These are phyloP conservation scores for Clohesyomyces aquaticus DNA, from an alignment of 495 filamentous ascomycete genomes.

Conservation along the genomic window DNA sequence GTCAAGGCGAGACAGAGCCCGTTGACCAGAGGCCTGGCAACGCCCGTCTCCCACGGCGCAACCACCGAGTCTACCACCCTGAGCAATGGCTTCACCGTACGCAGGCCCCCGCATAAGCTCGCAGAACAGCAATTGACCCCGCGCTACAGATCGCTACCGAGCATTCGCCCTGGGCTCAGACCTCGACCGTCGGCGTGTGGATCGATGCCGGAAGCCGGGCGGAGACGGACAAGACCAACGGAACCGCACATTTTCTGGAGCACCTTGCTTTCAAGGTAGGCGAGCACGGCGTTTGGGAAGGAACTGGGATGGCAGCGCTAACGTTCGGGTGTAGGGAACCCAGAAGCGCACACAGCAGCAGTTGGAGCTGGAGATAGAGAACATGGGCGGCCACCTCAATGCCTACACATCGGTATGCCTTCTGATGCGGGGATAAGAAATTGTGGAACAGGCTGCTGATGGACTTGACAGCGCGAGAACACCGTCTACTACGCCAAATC, in stretches of 20 bases:
- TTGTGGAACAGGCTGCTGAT: slow-evolving; percentile 4
- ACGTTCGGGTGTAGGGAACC: slow-evolving; percentile 69
- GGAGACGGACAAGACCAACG: slow-evolving; percentile 98
- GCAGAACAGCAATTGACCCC: slow-evolving; percentile 42
- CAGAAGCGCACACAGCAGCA: slow-evolving; percentile 91
- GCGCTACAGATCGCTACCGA: slow-evolving; percentile 85
- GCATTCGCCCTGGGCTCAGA: slow-evolving; percentile 97
- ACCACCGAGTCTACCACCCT: slow-evolving; percentile 94
- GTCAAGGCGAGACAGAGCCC: slow-evolving; percentile 55
- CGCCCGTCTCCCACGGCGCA: slow-evolving; percentile 70
- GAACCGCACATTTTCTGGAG: slow-evolving; percentile 98
- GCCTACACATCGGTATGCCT: slow-evolving; percentile 95
- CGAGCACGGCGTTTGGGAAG: not conserved
- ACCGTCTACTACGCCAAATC: slow-evolving; percentile 99
- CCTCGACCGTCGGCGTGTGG: slow-evolving; percentile 97
- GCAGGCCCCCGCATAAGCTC: slow-evolving; percentile 40
- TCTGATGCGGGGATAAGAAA: not conserved
- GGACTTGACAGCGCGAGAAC: slow-evolving; percentile 77
- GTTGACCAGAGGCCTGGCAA: slow-evolving; percentile 81
- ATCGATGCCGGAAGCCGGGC: slow-evolving; percentile 98
- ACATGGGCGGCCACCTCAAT: slow-evolving; percentile 99
- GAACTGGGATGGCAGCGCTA: slow-evolving; percentile 18
- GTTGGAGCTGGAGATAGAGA: slow-evolving; percentile 98
- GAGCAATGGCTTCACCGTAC: slow-evolving; percentile 94
- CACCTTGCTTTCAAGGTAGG: slow-evolving; percentile 98